These are phyloP conservation scores for Inonotus obliquus DNA, from an alignment of 1,284 basidiomycete genomes.

Conservation along the genomic window DNA sequence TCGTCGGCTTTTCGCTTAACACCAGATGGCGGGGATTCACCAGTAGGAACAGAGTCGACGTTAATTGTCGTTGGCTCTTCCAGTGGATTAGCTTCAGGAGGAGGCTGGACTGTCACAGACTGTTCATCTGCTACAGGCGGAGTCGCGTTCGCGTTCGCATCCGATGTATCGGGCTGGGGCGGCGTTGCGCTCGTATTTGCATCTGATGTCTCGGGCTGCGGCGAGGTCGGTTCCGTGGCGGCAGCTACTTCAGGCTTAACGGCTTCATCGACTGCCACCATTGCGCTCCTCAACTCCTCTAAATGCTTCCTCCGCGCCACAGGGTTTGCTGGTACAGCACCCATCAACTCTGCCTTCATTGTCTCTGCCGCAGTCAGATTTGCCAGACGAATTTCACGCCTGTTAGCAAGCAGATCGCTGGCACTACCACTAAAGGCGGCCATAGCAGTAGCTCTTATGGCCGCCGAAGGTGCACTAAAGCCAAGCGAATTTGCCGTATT, in stretches of 20 bases:
- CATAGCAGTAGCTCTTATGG: slow-evolving; percentile 49
- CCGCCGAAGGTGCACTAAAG: slow-evolving; percentile 49
- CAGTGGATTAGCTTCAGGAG: slow-evolving; percentile 2
- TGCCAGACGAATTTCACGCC: slow-evolving; percentile 87
- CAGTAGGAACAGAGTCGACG: background rate
- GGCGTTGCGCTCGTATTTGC: too few species aligned
- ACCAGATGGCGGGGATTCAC: slow-evolving; percentile 34
- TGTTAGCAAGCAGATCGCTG: slow-evolving; percentile 83
- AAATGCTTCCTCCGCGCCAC: slow-evolving; percentile 8
- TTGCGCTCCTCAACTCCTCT: background rate
- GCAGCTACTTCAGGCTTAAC: background rate
- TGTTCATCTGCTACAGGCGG: background rate
- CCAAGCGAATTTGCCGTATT: slow-evolving; percentile 72
- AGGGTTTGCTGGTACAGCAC: slow-evolving; percentile 55
- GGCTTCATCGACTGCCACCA: background rate
- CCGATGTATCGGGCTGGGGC: background rate
- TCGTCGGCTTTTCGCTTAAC: slow-evolving; percentile 70
- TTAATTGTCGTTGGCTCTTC: slow-evolving; percentile 1
- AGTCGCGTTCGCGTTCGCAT: too few species aligned
- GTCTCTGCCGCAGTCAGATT: slow-evolving; percentile 95
- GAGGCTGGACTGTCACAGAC: background rate
- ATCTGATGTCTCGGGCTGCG: background rate
- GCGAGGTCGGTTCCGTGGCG: background rate
- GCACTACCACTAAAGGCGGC: slow-evolving; percentile 76
- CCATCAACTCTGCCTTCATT: slow-evolving; percentile 86